Percentiles rank a stretch among this genome's conserved stretches.
These are phyloP conservation scores for Naegleria gruberi DNA, from an alignment of 208 protist genomes.

Conservation along the genomic window DNA sequence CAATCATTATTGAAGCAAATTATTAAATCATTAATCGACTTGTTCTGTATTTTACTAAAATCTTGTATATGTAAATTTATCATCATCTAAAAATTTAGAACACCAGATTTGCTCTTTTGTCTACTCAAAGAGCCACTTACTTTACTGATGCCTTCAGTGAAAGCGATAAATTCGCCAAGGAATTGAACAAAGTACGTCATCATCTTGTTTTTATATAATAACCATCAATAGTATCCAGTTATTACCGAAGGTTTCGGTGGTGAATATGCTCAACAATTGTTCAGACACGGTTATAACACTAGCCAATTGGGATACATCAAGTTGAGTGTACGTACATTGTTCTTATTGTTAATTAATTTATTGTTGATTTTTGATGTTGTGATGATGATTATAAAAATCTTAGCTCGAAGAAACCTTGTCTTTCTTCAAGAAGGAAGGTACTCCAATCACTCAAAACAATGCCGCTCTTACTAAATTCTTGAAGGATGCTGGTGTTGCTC, in stretches of 20 bases:
- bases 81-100: background rate
- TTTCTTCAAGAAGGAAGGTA: background rate
- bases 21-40: background rate
- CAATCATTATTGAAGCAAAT: background rate
- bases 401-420: background rate
- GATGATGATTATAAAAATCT: background rate
- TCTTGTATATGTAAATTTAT: background rate
- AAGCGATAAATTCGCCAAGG: background rate
- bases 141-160: background rate
- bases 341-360: too few relatives aligned
- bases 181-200: background rate
- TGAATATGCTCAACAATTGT: conserved; percentile 13
- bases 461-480: background rate
- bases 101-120: background rate
- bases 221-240: background rate
- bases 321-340: background rate
- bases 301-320: conserved; percentile 5
- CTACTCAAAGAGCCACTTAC: background rate
- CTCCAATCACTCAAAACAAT: background rate
- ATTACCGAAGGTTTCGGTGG: conserved; percentile 5
- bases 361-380: background rate
- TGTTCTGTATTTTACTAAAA: background rate
- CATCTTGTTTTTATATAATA: background rate
- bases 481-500: background rate
- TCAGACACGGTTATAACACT: background rate